Percentiles rank a stretch among this genome's conserved stretches.
Conservation (phyloP, 257 asterid species). For the Dorcoceras hygrometricum region DNA sequence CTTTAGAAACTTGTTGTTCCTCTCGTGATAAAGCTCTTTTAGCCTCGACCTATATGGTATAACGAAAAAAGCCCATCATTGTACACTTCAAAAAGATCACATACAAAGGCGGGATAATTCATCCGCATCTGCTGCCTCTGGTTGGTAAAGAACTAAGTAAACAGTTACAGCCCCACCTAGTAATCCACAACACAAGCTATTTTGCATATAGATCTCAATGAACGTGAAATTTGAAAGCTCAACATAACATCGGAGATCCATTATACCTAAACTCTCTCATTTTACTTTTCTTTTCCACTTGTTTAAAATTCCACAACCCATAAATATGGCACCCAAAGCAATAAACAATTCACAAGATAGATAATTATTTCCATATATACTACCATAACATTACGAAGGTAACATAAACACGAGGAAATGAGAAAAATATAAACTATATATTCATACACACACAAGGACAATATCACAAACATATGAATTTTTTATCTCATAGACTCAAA, state of each 20-base stretch:
- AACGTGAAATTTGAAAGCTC: too few species aligned
- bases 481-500: too few species aligned
- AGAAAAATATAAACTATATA: not conserved
- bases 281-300: too few species aligned
- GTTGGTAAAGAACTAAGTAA: not conserved
- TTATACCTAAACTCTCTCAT: too few species aligned
- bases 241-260: too few species aligned
- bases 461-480: too few species aligned
- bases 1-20: constrained; percentile 78
- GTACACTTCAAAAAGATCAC: not conserved
- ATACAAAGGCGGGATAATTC: not conserved
- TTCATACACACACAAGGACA: not conserved
- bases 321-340: not conserved
- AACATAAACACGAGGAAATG: too few species aligned
- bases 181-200: not conserved
- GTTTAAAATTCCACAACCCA: not conserved
- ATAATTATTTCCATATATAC: too few species aligned
- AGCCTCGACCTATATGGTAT: constrained; percentile 67
- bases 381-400: too few species aligned
- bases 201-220: not conserved
- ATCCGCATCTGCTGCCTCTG: not conserved
- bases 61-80: constrained; percentile 6
- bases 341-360: not conserved
- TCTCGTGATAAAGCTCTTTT: constrained; percentile 91
- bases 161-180: not conserved